phyloP scores from a whole-genome alignment of 257 asterid species.

The Salvia hispanica region DNA sequence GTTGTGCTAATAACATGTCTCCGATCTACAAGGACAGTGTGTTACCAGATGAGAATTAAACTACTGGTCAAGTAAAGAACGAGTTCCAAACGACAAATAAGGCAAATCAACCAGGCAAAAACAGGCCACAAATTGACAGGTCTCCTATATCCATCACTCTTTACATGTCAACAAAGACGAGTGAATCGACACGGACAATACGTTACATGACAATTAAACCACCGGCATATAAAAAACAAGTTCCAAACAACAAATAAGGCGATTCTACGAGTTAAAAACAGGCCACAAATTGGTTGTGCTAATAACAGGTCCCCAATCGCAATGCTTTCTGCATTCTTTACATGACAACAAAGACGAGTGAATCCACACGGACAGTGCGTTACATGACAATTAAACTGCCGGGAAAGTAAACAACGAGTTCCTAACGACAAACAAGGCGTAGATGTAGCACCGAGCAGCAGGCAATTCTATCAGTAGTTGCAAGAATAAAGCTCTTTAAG shows the following conservation, averaged over 20 bases:
- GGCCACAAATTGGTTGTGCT: not conserved
- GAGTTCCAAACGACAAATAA: not conserved
- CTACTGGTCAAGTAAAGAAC: not conserved
- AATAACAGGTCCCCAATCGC: no score
- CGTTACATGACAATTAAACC: not conserved
- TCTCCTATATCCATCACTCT: not conserved
- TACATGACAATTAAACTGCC: not conserved
- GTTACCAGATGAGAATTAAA: not conserved
- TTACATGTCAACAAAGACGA: not conserved
- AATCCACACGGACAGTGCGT: not conserved
- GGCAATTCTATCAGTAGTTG: not conserved
- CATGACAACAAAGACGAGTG: not conserved
- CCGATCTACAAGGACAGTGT: not conserved
- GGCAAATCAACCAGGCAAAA: not conserved
- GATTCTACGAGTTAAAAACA: no score
- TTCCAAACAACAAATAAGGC: not conserved
- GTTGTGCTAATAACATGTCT: no score
- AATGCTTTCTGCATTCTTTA: not conserved
- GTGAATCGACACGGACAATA: not conserved
- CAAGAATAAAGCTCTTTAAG: not conserved
- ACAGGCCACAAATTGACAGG: no score
- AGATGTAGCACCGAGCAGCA: not conserved
- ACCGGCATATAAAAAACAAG: not conserved
- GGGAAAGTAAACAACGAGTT: not conserved
- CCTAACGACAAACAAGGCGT: not conserved